Percentiles rank a stretch among this genome's conserved stretches.
Conservation (phyloP, 2,329 filamentous ascomycete species). For the Exophiala aquamarina region DNA sequence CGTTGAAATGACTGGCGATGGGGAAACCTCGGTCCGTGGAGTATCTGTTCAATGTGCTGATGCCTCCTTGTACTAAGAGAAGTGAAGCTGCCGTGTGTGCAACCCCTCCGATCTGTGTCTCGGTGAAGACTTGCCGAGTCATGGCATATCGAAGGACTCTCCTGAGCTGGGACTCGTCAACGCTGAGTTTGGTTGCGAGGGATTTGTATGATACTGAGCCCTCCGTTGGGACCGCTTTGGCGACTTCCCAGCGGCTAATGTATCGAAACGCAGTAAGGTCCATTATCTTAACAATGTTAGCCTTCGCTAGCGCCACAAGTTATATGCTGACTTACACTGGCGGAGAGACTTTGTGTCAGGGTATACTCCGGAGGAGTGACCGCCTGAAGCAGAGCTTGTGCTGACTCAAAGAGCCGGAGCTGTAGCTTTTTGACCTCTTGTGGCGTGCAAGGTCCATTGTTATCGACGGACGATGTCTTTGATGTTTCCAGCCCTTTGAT, state of each 20-base stretch:
- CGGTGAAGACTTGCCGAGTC: conserved; percentile 12
- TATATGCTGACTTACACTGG: conserved; percentile 5
- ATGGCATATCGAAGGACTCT: conserved; percentile 11
- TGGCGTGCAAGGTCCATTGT: neutral
- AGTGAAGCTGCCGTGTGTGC: conserved; percentile 7
- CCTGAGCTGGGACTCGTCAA: conserved; percentile 10
- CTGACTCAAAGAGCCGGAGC: conserved; percentile 9
- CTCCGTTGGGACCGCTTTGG: conserved; percentile 1
- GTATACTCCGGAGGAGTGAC: conserved; percentile 13
- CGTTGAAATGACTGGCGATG: conserved; percentile 26
- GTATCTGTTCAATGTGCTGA: conserved; percentile 9
- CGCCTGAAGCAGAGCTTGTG: conserved; percentile 6
- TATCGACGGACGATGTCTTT: neutral
- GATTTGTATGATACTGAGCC: neutral
- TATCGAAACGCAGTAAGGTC: conserved; percentile 4
- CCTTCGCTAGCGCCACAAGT: neutral
- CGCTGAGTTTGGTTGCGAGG: conserved; percentile 1
- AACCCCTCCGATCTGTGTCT: conserved; percentile 6
- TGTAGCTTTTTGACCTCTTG: conserved; percentile 4
- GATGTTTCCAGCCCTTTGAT: neutral
- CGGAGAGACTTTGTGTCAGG: conserved; percentile 13
- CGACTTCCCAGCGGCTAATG: conserved; percentile 2
- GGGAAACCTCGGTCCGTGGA: conserved; percentile 8
- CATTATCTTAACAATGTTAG: neutral
- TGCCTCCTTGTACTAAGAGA: conserved; percentile 6